Base-by-base conservation (phyloP, 257 asterid species). In the Lavandula angustifolia region DNA sequence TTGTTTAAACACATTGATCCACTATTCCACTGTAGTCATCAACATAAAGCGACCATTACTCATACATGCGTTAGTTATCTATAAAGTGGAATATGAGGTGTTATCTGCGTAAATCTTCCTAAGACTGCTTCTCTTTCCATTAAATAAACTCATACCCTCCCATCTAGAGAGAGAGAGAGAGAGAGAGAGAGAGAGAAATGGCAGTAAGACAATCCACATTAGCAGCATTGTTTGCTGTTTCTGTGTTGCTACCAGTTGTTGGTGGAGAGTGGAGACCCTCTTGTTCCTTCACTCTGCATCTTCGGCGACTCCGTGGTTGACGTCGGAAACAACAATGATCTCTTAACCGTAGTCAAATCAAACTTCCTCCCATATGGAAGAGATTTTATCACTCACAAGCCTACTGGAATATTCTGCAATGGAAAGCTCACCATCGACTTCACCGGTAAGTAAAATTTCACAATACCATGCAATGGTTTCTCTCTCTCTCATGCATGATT, bases 291-390 rank as follows among this genome's bases (percentile, higher is more conserved):
- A n/a, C 77, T 90, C 5, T 66, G 74, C 78, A 80, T 87, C 33
- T 87, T 90, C 62, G 97, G 97, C 4, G 97, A 90, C 68, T 87
- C 97, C 17, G 92, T 87, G 3, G 97, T 80, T 9, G 97, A 87
- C 51, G 88, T 51, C 0, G 96, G 96, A 64, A 90, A 90, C 76
- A 90, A 90, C 70, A 89, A 90, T 80, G 77, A 83, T 41, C 68
- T 85, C 55, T 73, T 9, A 46, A 87, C 96, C 3, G 62, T 87
- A n/a, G 69, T 91, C 77, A 91, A 85, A 75, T 90, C 97, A 5
- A 85, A 87, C 71, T 91, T 91, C 56, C 95, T 72, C 41, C 96
- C 98, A 65, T 87, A 87, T 16, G 98, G 96, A n/a, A 82, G 96
- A 75, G 96, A 89, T 59, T 92, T 82, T 29, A 67, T 75, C 60